These are phyloP conservation scores for Saposhnikovia divaricata DNA, from an alignment of 129 eudicot genomes.

Conservation along the genomic window DNA sequence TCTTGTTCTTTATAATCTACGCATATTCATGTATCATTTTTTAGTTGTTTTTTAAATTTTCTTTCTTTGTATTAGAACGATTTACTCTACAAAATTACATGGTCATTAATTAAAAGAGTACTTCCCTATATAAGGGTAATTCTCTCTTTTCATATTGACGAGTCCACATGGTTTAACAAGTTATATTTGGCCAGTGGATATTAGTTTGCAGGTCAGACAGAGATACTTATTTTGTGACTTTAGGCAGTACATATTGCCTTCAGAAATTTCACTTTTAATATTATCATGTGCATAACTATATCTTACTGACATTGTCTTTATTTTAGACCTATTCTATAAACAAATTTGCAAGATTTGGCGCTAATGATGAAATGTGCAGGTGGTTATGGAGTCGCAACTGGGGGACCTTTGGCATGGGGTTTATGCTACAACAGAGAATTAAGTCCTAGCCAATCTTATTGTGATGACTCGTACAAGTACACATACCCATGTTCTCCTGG, in stretches of 20 bases:
- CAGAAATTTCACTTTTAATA: background rate
- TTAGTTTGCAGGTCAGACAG: too few species aligned
- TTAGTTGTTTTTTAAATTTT: too few species aligned
- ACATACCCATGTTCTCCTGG: conserved; percentile 95
- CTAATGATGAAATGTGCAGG: conserved; percentile 37
- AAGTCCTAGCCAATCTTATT: conserved; percentile 84
- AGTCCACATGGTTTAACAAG: too few species aligned
- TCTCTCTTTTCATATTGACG: too few species aligned
- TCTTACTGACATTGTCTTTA: background rate
- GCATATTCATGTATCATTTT: too few species aligned
- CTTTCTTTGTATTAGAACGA: too few species aligned
- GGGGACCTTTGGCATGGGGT: conserved; percentile 98
- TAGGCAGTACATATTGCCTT: background rate
- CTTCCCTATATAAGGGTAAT: too few species aligned
- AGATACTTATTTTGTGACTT: too few species aligned
- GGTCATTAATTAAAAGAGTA: too few species aligned
- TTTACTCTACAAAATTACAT: too few species aligned
- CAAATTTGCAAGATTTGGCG: background rate
- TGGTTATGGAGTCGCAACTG: conserved; percentile 92
- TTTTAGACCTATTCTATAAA: background rate
- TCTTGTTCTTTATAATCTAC: too few species aligned
- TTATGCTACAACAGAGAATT: conserved; percentile 83
- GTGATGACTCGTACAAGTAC: conserved; percentile 69
- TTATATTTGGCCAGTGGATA: too few species aligned
- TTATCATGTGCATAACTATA: background rate